Evolutionary conservation across 306 rosid species (phyloP).

Genomic region (Prunus davidiana): DNA sequence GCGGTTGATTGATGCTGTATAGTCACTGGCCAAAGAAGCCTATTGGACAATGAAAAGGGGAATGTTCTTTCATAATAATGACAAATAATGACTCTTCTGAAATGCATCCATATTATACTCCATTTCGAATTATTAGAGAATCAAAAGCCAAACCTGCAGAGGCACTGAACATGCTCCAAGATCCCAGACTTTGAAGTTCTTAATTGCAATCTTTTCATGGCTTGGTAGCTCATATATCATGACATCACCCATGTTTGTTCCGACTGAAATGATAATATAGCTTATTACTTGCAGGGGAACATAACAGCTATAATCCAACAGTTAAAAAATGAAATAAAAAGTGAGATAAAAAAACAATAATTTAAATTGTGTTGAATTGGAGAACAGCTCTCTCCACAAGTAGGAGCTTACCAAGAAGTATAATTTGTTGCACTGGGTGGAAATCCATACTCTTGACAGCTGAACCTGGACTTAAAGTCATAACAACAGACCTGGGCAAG

Average conservation of each 20-base stretch:
- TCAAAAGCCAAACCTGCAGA: slow-evolving; percentile 62
- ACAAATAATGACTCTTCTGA: neutral
- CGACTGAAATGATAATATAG: slow-evolving; percentile 52
- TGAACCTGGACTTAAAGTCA: slow-evolving; percentile 74
- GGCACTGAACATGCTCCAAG: slow-evolving; percentile 58
- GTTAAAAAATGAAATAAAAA: neutral
- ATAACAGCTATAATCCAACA: neutral
- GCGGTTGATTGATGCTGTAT: slow-evolving; percentile 78
- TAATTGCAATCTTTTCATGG: slow-evolving; percentile 69
- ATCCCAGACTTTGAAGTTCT: slow-evolving; percentile 89
- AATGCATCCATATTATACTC: slow-evolving; percentile 15
- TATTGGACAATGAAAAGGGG: slow-evolving; percentile 32
- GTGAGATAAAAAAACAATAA: slow-evolving; percentile 10
- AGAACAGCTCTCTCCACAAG: neutral
- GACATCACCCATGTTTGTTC: slow-evolving; percentile 90
- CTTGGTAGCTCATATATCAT: slow-evolving; percentile 85
- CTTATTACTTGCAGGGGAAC: slow-evolving; percentile 3
- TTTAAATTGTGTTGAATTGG: neutral
- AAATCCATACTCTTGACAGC: slow-evolving; percentile 91
- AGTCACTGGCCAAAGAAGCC: slow-evolving; percentile 78
- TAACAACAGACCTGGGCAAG: slow-evolving; percentile 80
- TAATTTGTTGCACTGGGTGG: slow-evolving; percentile 84
- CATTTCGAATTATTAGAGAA: slow-evolving; percentile 3
- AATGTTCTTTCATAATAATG: slow-evolving; percentile 22
- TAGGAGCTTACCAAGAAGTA: slow-evolving; percentile 78